Evolutionary conservation across 2,329 filamentous ascomycete species (phyloP), one percentile per base, ranked within the genome.

Genomic region (Penicillium sp.): DNA sequence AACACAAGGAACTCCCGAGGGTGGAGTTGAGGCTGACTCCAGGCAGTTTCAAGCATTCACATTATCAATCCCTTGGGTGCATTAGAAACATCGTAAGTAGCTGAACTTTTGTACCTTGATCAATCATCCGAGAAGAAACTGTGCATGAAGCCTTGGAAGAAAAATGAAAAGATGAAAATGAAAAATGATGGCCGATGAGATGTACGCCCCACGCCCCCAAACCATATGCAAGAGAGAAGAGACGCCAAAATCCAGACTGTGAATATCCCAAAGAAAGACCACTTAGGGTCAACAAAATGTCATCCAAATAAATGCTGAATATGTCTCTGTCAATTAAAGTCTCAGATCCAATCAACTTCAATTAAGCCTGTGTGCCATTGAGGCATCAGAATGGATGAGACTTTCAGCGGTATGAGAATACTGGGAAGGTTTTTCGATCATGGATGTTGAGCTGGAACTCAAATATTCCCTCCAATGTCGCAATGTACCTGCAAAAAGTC

Each of bases 391-490:
- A 16, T 18, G 8, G 14, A 32, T 9, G 8, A 34, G 16, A 34
- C 16, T 11, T 11, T 69, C 53, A 75, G 44, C 72, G 65, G 49
- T 68, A 72, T 32, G 64, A 65, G 36, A 73, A 64, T 7, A 67
- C 60, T 20, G 73, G 72, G 49, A 74, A 75, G 8, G 67, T 73
- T 60, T 74, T 74, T 41, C 73, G 71, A 50, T 75, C 73, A 31
- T 68, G 64, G 34, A 72, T 58, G 49, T 76, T 74, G 49, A 76
- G 52, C 32, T 69, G 64, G 51, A 69, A 74, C 54, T 75, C 70
- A 43, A 74, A 73, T 22, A 76, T 74, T 14, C 73, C 73, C 49
- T 72, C 65, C 38, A 74, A 64, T 5, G 72, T 74, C n/a, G 68
- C 73, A 49, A 74, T 66, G 48, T 72, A 76, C 51, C 73, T 76